These are phyloP conservation scores for Pseudohalonectria lignicola DNA, from an alignment of 2,329 filamentous ascomycete genomes.

Conservation along the genomic window DNA sequence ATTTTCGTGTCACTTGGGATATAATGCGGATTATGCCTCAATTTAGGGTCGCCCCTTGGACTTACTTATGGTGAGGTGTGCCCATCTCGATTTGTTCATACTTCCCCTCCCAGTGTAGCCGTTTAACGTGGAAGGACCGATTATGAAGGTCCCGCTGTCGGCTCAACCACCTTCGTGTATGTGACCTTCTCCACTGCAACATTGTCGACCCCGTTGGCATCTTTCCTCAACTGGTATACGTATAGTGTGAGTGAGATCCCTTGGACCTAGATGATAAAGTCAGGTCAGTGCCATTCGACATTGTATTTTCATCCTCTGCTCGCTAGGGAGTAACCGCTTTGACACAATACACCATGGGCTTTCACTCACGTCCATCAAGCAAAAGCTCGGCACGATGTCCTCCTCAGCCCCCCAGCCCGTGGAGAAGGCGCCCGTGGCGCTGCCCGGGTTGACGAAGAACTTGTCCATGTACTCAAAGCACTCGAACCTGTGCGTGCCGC, in stretches of 20 bases:
- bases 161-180: constrained; percentile 65
- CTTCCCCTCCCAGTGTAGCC: no score
- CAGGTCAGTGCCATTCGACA: no score
- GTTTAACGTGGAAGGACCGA: no score
- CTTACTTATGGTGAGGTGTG: no score
- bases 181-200: constrained; percentile 81
- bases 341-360: no score
- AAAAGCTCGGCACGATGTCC: constrained; percentile 83
- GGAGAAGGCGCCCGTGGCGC: constrained; percentile 52
- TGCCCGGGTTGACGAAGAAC: constrained; percentile 62
- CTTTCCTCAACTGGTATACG: constrained; percentile 78
- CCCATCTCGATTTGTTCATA: no score
- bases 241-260: constrained; percentile 93
- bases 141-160: constrained; percentile 38
- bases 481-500: constrained; percentile 57
- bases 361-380: constrained; percentile 99
- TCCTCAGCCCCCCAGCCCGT: constrained; percentile 49
- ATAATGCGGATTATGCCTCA: no score
- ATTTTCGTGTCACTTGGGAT: no score
- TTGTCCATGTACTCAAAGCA: constrained; percentile 66
- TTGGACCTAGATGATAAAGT: constrained; percentile 57
- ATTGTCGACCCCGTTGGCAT: constrained; percentile 65
- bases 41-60: no score
- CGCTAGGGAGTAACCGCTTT: no score
- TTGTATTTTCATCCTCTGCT: no score